phyloP scores from a whole-genome alignment of 345 rosid genomes.

The Bretschneidera sinensis region DNA sequence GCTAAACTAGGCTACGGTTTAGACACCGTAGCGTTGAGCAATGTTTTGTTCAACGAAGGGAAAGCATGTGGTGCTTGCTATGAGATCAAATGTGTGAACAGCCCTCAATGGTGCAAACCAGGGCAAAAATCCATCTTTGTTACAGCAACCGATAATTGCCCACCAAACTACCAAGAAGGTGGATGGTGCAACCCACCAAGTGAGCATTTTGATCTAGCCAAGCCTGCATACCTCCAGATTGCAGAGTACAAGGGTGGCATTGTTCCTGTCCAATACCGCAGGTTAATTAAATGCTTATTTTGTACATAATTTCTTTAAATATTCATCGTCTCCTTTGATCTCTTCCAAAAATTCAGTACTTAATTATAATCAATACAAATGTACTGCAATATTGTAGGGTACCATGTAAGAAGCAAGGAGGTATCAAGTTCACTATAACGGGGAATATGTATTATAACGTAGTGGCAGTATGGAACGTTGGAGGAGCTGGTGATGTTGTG shows the following conservation, averaged over 20 bases:
- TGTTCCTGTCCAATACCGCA: neutral
- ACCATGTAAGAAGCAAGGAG: constrained; percentile 68
- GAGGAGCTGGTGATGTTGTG: constrained; percentile 61
- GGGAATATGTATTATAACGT: constrained; percentile 69
- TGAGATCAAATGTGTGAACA: neutral
- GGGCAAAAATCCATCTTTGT: neutral
- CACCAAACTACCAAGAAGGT: neutral
- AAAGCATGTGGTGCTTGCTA: neutral
- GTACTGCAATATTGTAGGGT: constrained; percentile 38
- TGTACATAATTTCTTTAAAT: too few species aligned
- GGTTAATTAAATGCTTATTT: neutral
- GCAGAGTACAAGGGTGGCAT: neutral
- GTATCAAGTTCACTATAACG: constrained; percentile 54
- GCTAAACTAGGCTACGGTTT: neutral
- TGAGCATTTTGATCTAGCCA: neutral
- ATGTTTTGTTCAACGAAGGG: neutral
- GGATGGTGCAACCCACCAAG: neutral
- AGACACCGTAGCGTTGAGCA: neutral
- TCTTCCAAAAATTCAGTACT: too few species aligned
- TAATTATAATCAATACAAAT: too few species aligned
- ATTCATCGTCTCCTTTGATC: too few species aligned
- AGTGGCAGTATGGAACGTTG: constrained; percentile 56
- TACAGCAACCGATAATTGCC: neutral
- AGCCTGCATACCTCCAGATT: neutral
- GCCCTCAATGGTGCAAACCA: neutral